Percentiles rank a stretch among this genome's conserved stretches.
These are phyloP conservation scores for Pseudoscleropodium purum DNA, from an alignment of 225 moss, liverwort and hornwort genomes.

Conservation along the genomic window DNA sequence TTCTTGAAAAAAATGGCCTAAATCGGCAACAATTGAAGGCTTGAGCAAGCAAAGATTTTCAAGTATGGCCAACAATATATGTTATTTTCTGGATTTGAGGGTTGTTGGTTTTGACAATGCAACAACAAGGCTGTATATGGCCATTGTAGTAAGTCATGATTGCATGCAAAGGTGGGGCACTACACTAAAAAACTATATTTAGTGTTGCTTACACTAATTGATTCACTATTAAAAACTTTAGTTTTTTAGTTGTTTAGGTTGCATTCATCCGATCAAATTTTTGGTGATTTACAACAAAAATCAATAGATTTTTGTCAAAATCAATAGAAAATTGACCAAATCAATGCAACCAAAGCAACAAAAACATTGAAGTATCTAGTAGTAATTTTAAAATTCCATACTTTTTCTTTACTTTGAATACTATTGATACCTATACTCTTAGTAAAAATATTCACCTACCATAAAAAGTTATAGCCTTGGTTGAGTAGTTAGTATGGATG, in stretches of 20 bases:
- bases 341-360: too few relatives aligned
- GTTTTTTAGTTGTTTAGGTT: too few relatives aligned
- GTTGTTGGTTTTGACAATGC: background rate
- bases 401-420: rapidly evolving
- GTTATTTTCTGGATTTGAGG: rapidly evolving
- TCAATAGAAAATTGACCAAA: too few relatives aligned
- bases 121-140: rapidly evolving
- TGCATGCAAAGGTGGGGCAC: background rate
- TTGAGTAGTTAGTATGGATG: background rate
- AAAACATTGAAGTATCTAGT: too few relatives aligned
- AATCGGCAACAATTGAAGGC: too few relatives aligned
- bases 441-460: background rate
- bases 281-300: too few relatives aligned
- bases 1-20: too few relatives aligned
- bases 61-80: background rate
- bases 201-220: background rate
- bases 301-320: too few relatives aligned
- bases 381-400: background rate
- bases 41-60: too few relatives aligned
- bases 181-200: background rate
- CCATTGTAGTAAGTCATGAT: background rate
- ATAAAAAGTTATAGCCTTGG: background rate
- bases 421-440: rapidly evolving
- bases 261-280: too few relatives aligned
- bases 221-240: too few relatives aligned